Conservation (phyloP, 345 rosid genomes). For the Nephelium lappaceum region DNA sequence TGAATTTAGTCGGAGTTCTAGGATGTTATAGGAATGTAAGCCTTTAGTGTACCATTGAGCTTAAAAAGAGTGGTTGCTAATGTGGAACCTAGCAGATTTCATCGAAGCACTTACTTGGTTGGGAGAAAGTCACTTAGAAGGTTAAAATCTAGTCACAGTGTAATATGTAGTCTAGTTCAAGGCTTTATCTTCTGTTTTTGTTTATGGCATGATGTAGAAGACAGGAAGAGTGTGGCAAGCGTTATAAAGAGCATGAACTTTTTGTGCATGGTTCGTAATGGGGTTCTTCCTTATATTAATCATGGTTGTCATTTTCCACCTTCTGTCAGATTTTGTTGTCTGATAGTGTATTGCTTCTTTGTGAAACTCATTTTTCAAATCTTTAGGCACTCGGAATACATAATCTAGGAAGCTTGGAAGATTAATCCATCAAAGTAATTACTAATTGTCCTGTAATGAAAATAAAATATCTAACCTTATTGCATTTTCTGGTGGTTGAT, state of each 20-base stretch:
- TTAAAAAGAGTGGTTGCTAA: not conserved
- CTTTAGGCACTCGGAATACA: not conserved
- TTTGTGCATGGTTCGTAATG: constrained; percentile 3
- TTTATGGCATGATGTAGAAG: not conserved
- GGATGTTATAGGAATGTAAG: not conserved
- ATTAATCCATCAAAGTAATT: not conserved
- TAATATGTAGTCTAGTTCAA: not conserved
- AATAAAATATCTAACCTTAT: constrained; percentile 1
- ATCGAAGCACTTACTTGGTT: not conserved
- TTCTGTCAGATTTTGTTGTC: not conserved
- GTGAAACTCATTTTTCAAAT: not conserved
- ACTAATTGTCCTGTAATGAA: not conserved
- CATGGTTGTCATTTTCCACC: not conserved
- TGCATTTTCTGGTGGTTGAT: constrained; percentile 3
- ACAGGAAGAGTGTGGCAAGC: constrained; percentile 1
- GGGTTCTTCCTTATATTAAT: not conserved
- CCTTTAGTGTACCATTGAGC: not conserved
- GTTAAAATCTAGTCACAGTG: not conserved
- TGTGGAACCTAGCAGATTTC: not conserved
- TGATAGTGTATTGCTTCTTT: not conserved
- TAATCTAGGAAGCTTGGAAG: not conserved
- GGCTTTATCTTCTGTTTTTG: not conserved
- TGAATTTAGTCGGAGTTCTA: not conserved
- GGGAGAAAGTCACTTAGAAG: not conserved
- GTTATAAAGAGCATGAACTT: not conserved